Conservation (phyloP, 192 early-diverging fungal genomes). For the Backusella tuberculispora region DNA sequence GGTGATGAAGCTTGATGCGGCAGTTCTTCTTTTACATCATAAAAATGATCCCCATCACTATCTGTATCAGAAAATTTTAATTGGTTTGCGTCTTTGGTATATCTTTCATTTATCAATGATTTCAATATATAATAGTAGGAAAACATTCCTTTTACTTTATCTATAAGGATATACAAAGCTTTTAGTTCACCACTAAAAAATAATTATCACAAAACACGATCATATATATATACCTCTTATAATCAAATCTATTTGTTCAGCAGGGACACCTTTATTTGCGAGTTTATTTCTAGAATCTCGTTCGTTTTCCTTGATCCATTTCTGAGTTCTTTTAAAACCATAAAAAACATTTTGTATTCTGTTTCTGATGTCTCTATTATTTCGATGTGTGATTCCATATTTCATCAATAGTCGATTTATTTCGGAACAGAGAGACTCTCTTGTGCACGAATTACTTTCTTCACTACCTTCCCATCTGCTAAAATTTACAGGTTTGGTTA, state of each 20-base stretch:
- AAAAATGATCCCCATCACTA: not conserved
- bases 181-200: too few relatives aligned
- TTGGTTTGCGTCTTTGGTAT: not conserved
- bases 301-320: not conserved
- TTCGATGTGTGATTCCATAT: not conserved
- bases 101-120: not conserved
- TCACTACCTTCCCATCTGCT: not conserved
- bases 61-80: not conserved
- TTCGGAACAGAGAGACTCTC: conserved; percentile 3
- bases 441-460: not conserved
- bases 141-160: conserved; percentile 7
- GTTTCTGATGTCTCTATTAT: not conserved
- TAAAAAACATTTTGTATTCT: conserved; percentile 6
- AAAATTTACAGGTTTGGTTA: not conserved
- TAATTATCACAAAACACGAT: too few relatives aligned
- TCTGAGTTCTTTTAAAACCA: not conserved
- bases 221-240: not conserved
- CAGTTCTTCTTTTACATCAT: not conserved
- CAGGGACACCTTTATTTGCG: not conserved
- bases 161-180: not conserved
- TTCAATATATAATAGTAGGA: not conserved
- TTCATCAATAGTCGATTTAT: not conserved
- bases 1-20: too few relatives aligned
- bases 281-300: not conserved
- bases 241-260: not conserved